Base-by-base conservation (phyloP, 2,329 filamentous ascomycete genomes). In the Bipolaris cookei region DNA sequence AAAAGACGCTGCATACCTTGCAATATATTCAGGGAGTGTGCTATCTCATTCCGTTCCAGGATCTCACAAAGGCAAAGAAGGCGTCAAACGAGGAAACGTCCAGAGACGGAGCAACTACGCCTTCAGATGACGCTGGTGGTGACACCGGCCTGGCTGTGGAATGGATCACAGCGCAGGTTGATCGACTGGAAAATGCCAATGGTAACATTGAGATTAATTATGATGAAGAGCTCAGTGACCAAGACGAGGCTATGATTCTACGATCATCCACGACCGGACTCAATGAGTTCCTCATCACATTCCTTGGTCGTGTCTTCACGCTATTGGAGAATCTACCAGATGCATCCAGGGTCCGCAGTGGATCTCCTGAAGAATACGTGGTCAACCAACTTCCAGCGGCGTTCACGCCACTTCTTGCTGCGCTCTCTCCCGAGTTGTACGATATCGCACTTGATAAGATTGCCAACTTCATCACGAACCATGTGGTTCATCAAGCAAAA, bases 1-100 rank as follows among this genome's bases (percentile, higher is more conserved):
- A 95, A 73, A 99, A 99, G 82, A 98, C 95, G 0, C 86, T 97
- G 67, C 91, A 97, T 76, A 96, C 95, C 0, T 82, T 99, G 56
- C 91, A 93, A 65, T 97, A 97, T 74, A 95, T 99, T 55, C 94
- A 98, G 76, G 90, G 91, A 56, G 91, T 98, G 11, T 94, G 92
- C 58, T 98, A 97, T 80, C 96, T 94, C 69, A 96, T 99, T 50
- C 96, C 95, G 0, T 91, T 99, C 71, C 87, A 90, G 56, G 90
- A 96, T 58, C 80, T 99, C 48, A 89, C 90, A 6, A 84, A 87
- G 70, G 87, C 78, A 54, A 76, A 74, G 59, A 76, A 69, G 54
- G 63, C 55, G 23, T 55, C 45, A 11, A 59, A 55, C 21, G 58
- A 53, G 21, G 56, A 42, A 16, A 4, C 54, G 16, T 49, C 64